phyloP scores from a whole-genome alignment of 2,329 filamentous ascomycete species.

The Ophioceras dolichostomum region DNA sequence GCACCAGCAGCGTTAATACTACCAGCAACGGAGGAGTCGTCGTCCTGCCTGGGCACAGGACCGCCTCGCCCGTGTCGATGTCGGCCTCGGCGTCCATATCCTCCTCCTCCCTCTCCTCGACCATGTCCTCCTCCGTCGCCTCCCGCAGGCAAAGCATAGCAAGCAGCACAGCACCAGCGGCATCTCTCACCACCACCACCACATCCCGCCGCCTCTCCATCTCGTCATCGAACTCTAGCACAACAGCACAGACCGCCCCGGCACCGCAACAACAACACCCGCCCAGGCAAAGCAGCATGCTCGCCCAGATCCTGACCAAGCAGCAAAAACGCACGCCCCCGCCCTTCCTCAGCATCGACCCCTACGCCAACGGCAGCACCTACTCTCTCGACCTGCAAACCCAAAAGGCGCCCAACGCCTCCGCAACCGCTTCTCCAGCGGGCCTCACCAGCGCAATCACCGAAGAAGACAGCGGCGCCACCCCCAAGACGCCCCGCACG shows the following conservation, averaged over 20 bases:
- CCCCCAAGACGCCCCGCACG: constrained; percentile 27
- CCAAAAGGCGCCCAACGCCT: too few relatives aligned
- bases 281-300: constrained; percentile 29
- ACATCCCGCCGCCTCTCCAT: constrained; percentile 24
- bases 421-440: not conserved
- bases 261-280: constrained; percentile 21
- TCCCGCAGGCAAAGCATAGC: not conserved
- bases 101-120: not conserved
- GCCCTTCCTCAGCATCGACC: constrained; percentile 41
- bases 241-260: constrained; percentile 10
- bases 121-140: not conserved
- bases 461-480: constrained; percentile 12
- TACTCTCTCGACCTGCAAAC: constrained; percentile 17
- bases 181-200: constrained; percentile 20
- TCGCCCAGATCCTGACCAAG: constrained; percentile 18
- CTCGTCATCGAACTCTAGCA: constrained; percentile 19
- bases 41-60: too few relatives aligned
- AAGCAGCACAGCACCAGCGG: constrained; percentile 2
- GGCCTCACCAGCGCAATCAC: constrained; percentile 8
- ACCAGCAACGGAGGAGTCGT: constrained; percentile 9
- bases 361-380: constrained; percentile 29
- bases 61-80: constrained; percentile 12
- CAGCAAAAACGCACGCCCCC: constrained; percentile 24
- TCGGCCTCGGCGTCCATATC: too few relatives aligned
- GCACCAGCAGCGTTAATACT: constrained; percentile 21